Evolutionary conservation across 768 basidiomycete species (phyloP).

Genomic region (Boletales sp.): DNA sequence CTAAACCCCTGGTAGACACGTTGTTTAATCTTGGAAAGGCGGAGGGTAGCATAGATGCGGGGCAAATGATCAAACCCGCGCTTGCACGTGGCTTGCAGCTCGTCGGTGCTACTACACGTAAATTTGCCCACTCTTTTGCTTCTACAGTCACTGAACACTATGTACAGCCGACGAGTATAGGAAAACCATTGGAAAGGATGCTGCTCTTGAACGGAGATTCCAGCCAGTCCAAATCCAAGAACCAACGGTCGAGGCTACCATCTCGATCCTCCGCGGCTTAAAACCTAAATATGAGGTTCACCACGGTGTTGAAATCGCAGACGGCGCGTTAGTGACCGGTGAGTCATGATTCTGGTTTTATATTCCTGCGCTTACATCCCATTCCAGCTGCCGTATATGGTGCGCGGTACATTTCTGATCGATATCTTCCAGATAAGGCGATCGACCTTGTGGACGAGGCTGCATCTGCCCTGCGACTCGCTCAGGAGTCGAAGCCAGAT

Average conservation of each 20-base stretch:
- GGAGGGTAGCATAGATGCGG: constrained; percentile 89
- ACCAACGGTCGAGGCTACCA: constrained; percentile 79
- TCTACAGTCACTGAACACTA: not conserved
- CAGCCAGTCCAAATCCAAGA: constrained; percentile 89
- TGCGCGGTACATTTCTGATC: constrained; percentile 81
- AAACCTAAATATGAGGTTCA: constrained; percentile 87
- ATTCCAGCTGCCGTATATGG: constrained; percentile 73
- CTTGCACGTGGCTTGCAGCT: constrained; percentile 84
- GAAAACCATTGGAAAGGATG: constrained; percentile 89
- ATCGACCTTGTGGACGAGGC: constrained; percentile 95
- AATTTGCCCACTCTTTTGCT: constrained; percentile 21
- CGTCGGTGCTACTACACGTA: constrained; percentile 88
- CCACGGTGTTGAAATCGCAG: constrained; percentile 90
- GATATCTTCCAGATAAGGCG: constrained; percentile 88
- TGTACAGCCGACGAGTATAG: constrained; percentile 73
- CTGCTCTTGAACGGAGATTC: constrained; percentile 87
- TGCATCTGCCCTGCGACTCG: constrained; percentile 78
- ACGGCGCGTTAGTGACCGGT: constrained; percentile 85
- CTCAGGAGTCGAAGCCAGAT: constrained; percentile 87
- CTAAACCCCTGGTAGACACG: constrained; percentile 43
- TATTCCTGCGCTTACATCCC: not conserved
- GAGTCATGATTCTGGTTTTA: constrained; percentile 8
- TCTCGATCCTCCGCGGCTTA: constrained; percentile 83
- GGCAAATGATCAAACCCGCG: constrained; percentile 92
- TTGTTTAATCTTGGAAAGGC: constrained; percentile 88